Percentiles rank a stretch among this genome's conserved stretches.
Evolutionary conservation across 1,139 yeast genomes (phyloP).

Genomic region (Yarrowia galli): DNA sequence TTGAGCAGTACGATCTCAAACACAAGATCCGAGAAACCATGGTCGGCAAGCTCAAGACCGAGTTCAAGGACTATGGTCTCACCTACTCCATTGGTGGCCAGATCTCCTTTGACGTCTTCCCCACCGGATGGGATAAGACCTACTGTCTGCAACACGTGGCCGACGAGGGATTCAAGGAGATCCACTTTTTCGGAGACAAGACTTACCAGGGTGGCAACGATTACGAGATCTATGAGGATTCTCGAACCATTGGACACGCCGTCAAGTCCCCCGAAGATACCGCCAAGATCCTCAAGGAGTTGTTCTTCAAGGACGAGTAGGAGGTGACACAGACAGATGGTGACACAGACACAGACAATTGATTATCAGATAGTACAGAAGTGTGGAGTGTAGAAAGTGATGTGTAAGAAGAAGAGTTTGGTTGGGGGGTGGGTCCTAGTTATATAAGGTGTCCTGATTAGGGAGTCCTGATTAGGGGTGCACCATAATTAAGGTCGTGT

Average conservation of each 20-base stretch:
- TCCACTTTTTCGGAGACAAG: slow-evolving; percentile 99
- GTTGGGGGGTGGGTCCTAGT: too few relatives aligned
- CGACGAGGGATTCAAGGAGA: slow-evolving; percentile 79
- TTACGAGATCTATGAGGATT: slow-evolving; percentile 91
- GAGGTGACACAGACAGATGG: too few relatives aligned
- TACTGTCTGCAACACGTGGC: slow-evolving; percentile 94
- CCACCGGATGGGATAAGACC: slow-evolving; percentile 99
- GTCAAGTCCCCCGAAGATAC: slow-evolving; percentile 91
- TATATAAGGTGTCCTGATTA: too few relatives aligned
- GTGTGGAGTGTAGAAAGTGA: too few relatives aligned
- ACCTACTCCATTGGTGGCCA: slow-evolving; percentile 99
- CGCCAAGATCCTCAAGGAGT: slow-evolving; percentile 78
- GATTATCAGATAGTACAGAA: too few relatives aligned
- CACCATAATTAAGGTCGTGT: too few relatives aligned
- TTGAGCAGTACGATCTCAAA: slow-evolving; percentile 79
- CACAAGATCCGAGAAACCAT: slow-evolving; percentile 81
- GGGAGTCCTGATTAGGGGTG: too few relatives aligned
- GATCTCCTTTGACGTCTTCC: slow-evolving; percentile 98
- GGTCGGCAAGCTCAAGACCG: slow-evolving; percentile 81
- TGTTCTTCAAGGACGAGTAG: slow-evolving; percentile 55
- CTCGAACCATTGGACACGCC: slow-evolving; percentile 94
- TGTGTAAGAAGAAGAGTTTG: too few relatives aligned
- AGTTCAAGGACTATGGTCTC: slow-evolving; percentile 81
- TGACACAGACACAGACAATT: too few relatives aligned
- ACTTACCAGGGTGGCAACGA: slow-evolving; percentile 98